Percentiles rank a stretch among this genome's conserved stretches.
Evolutionary conservation across 495 filamentous ascomycete genomes (phyloP).

Genomic region (Pseudotulostoma volvatum): DNA sequence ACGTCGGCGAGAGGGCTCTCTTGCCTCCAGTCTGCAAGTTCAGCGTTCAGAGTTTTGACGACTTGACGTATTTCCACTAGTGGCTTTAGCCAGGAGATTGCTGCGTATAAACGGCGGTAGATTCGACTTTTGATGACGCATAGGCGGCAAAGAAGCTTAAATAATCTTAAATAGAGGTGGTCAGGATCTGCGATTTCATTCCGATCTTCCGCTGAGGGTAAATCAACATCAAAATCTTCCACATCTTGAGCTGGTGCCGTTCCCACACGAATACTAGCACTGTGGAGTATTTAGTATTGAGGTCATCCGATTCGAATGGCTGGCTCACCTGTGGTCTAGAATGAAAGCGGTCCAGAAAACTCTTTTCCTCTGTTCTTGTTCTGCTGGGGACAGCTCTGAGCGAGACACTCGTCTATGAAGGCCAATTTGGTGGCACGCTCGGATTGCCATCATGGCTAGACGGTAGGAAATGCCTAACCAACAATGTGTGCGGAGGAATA

Average conservation of each 20-base stretch:
- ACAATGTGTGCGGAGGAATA: slow-evolving; percentile 88
- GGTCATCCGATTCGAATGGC: neutral
- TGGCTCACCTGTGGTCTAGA: slow-evolving; percentile 65
- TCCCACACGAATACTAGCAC: slow-evolving; percentile 71
- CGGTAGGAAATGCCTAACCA: slow-evolving; percentile 84
- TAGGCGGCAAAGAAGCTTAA: slow-evolving; percentile 76
- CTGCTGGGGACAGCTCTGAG: slow-evolving; percentile 65
- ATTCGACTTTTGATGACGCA: slow-evolving; percentile 80
- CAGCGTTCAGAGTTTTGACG: slow-evolving; percentile 72
- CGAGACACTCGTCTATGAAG: slow-evolving; percentile 75
- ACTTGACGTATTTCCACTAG: slow-evolving; percentile 74
- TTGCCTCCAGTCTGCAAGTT: slow-evolving; percentile 85
- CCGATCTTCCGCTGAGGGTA: slow-evolving; percentile 55
- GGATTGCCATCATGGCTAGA: slow-evolving; percentile 78
- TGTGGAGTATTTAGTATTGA: slow-evolving; percentile 9
- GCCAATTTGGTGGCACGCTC: slow-evolving; percentile 83
- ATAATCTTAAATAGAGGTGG: slow-evolving; percentile 61
- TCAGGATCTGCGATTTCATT: slow-evolving; percentile 55
- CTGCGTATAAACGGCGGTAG: slow-evolving; percentile 75
- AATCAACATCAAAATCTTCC: slow-evolving; percentile 89
- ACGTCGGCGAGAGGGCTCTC: slow-evolving; percentile 57
- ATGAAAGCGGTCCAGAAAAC: slow-evolving; percentile 97
- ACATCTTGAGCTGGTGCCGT: slow-evolving; percentile 82
- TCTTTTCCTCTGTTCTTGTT: slow-evolving; percentile 83
- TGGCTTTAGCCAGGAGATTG: slow-evolving; percentile 67